Conservation (phyloP, 352 stramenopile genomes). For the Saprolegnia diclina region DNA sequence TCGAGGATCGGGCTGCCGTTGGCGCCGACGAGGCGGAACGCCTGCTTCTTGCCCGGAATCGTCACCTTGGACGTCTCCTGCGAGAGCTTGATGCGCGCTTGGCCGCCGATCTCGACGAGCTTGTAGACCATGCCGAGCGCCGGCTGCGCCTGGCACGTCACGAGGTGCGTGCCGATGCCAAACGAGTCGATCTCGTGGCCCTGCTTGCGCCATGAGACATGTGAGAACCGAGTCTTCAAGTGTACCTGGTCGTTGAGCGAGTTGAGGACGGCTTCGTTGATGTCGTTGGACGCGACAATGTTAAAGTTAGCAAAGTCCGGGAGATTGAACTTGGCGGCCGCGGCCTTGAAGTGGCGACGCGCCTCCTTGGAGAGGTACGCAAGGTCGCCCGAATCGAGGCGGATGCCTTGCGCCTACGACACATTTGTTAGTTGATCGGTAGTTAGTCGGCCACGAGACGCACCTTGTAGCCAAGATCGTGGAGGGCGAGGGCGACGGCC, state of each 20-base stretch:
- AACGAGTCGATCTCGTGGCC: conserved; percentile 95
- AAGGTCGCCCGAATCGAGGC: conserved; percentile 98
- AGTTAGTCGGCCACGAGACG: not conserved
- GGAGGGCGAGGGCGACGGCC: conserved; percentile 90
- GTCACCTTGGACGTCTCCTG: conserved; percentile 96
- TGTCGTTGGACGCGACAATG: conserved; percentile 99
- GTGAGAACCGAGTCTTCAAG: not conserved
- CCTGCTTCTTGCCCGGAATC: conserved; percentile 85
- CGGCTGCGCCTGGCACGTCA: conserved; percentile 98
- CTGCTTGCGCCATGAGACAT: conserved; percentile 30
- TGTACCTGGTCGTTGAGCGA: conserved; percentile 89
- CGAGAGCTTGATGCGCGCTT: conserved; percentile 97
- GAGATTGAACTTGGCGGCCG: conserved; percentile 50
- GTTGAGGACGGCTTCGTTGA: conserved; percentile 97
- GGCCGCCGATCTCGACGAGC: conserved; percentile 95
- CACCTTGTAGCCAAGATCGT: conserved; percentile 80
- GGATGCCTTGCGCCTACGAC: conserved; percentile 82
- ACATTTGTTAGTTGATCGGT: not conserved
- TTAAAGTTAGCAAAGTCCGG: conserved; percentile 76
- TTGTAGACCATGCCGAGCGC: conserved; percentile 99
- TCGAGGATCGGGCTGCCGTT: conserved; percentile 88
- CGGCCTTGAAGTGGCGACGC: conserved; percentile 53
- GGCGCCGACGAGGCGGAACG: conserved; percentile 85
- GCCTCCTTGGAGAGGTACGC: conserved; percentile 91
- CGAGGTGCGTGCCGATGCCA: conserved; percentile 92